Evolutionary conservation across 352 stramenopile genomes (phyloP), one percentile per base, ranked within the genome.

Genomic region (Pythium guiyangense): DNA sequence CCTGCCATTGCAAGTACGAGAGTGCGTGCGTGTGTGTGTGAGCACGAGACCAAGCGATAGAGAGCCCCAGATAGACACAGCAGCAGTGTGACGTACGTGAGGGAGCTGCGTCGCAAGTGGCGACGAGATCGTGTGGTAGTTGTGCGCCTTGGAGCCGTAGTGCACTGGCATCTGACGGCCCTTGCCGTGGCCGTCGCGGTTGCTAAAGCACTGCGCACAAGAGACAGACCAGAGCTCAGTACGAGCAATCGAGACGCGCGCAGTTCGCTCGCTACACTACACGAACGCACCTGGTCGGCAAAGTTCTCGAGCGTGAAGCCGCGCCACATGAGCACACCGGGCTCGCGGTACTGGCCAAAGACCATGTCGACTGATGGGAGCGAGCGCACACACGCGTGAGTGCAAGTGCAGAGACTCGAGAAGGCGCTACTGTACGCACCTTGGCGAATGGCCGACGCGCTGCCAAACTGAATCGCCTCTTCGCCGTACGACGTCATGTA

Each of bases 101-200:
- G 97, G 97, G 29, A 99, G 88, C 64, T 99, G 97, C 1, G 97
- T 99, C 4, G 94, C 96, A 12, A 99, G 77, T 3, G 96, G 96
- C 44, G 92, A 98, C 34, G 90, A 98, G 35, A 99, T 98, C 0
- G 97, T 99, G 42, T 99, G 96, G 61, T 98, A 98, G 69, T 99
- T 98, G 20, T 98, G 74, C 31, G 85, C 77, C 53, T 84, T 86
- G 11, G 85, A 97, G 29, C 97, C 97, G 66, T 99, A 99, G 79
- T 99, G 97, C 46, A 99, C 87, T 5, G 97, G 97, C 96, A 99
- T 99, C 71, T 99, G 96, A 27, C 97, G 79, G 18, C 96, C 97
- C 60, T 98, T 98, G 55, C 88, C 96, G 52, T 98, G 79, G 61
- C 98, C 96, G n/a, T 91, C 80, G 48, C 82, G 70, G 77, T 99